phyloP scores from a whole-genome alignment of 176 grass and related monocot genomes.

The Hyparrhenia diplandra region DNA sequence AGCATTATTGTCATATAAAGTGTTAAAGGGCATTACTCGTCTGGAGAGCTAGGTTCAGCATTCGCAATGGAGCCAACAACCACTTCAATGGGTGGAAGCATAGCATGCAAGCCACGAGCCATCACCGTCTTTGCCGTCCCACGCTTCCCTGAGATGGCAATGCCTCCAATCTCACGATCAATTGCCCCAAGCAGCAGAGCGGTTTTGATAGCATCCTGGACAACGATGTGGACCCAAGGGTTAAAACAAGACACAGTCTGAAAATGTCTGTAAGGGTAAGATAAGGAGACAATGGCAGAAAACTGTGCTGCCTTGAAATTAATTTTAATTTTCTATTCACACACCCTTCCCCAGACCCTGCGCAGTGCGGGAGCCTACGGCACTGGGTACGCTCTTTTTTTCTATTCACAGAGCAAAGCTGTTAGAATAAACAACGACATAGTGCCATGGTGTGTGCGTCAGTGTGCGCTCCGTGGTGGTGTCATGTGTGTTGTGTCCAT shows the following conservation, averaged over 20 bases:
- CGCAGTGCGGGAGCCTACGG: no score
- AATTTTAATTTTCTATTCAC: background rate
- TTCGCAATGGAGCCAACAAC: slow-evolving; percentile 78
- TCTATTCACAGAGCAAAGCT: no score
- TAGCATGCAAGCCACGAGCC: slow-evolving; percentile 91
- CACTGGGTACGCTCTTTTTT: no score
- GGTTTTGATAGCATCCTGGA: slow-evolving; percentile 89
- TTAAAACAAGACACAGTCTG: background rate
- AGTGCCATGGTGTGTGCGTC: no score
- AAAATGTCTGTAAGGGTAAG: no score
- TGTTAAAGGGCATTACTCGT: slow-evolving; percentile 52
- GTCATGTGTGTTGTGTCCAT: no score
- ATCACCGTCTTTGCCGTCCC: slow-evolving; percentile 97
- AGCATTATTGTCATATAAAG: background rate
- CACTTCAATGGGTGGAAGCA: slow-evolving; percentile 97
- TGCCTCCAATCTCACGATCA: slow-evolving; percentile 85
- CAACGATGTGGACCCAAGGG: background rate
- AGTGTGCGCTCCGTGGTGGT: no score
- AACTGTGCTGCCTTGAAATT: background rate
- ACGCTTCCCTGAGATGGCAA: slow-evolving; percentile 91
- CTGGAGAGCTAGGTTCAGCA: slow-evolving; percentile 65
- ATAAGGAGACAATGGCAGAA: background rate
- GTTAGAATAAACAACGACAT: no score
- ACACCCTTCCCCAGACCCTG: no score
- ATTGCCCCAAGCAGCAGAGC: slow-evolving; percentile 83